Base-by-base conservation (phyloP, 1,284 basidiomycete species). In the Ceratobasidium sp. region DNA sequence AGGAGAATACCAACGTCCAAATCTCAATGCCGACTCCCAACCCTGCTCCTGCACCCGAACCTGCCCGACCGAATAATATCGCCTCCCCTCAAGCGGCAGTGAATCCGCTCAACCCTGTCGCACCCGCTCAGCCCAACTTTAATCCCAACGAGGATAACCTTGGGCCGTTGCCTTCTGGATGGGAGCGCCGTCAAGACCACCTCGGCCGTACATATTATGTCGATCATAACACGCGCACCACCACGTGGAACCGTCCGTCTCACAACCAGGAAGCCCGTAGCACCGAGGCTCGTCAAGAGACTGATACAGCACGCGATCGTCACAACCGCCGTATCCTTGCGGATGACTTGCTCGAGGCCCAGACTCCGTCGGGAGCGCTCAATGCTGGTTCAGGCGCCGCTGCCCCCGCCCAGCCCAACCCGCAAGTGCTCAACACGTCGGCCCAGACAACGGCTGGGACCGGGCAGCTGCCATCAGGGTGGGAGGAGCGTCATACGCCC, bases 401-500 rank as follows among this genome's bases (percentile, higher is more conserved):
- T 18, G 52, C 72, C 21, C 65, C 71, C 3, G 78, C 81, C 2
- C 76, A 81, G 34, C 76, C 80, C 21, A 78, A 52, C 41, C 69
- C 55, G 3, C 55, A 43, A 74, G 73, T 55, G 5, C 30, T 69
- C 30, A 65, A 53, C 39, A 34, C 64, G 18, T 43, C 52, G 14
- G 50, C 34, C 12, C 87, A 83, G 74, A 92, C 97, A 14, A 93
- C 92, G 14, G 87, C 90, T 52, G 94, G 93, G 8, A 84, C 87
- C 1, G 94, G 94, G 0, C 90, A 89, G 18, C 85, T 99, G 4
- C 97, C 97, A 0, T 88, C 94, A 21, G 97, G 97, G 18, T 99
- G 97, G 97, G 97, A 99, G 81, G 97, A 99, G 81, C 90, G 97
- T 46, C 92, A 94, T 78, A 98, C 96, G 0, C 92, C 96, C n/a